phyloP scores from a whole-genome alignment of 331 rosid species.

The Cydonia oblonga region DNA sequence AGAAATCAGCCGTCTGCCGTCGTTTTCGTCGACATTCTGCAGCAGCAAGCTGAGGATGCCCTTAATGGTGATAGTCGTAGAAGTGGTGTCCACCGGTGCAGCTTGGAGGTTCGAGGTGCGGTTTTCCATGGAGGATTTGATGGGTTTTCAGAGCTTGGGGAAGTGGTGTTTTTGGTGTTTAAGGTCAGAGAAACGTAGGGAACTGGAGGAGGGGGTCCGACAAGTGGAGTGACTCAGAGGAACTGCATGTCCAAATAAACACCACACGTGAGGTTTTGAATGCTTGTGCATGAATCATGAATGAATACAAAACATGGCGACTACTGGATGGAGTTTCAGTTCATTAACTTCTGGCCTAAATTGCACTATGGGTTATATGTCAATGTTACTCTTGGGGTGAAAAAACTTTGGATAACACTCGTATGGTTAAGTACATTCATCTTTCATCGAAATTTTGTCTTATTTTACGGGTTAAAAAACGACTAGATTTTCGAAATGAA shows the following conservation, averaged over 20 bases:
- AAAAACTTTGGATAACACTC: background rate
- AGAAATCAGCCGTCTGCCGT: conserved; percentile 35
- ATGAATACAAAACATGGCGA: background rate
- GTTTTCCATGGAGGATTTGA: conserved; percentile 25
- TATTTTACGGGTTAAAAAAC: no score
- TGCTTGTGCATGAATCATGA: conserved; percentile 23
- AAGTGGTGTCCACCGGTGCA: conserved; percentile 19
- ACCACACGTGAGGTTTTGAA: conserved; percentile 16
- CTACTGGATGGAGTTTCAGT: background rate
- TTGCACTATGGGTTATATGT: background rate
- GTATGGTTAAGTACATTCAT: background rate
- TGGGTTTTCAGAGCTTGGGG: background rate
- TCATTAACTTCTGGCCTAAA: background rate
- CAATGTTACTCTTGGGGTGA: background rate
- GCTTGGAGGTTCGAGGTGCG: conserved; percentile 22
- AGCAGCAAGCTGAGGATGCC: conserved; percentile 59
- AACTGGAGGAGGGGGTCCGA: background rate
- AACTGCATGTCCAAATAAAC: conserved; percentile 2
- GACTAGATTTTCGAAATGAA: no score
- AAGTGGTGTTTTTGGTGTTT: background rate
- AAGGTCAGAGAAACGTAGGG: background rate
- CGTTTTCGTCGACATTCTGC: conserved; percentile 32
- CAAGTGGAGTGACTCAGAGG: background rate
- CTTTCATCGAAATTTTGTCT: background rate
- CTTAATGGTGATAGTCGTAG: conserved; percentile 66